Base-by-base conservation (phyloP, 202 grass and related monocot genomes). In the Digitaria exilis region DNA sequence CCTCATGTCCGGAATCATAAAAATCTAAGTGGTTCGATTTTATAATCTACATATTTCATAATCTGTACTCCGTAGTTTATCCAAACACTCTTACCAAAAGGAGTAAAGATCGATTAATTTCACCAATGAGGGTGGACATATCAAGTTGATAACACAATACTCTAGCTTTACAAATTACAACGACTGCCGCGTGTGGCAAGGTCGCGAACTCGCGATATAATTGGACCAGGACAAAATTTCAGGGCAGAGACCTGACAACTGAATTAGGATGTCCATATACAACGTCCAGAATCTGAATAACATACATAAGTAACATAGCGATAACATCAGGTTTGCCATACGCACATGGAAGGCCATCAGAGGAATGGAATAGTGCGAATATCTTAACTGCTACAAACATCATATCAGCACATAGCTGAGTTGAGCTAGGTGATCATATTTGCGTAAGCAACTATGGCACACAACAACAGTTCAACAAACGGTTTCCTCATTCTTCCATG, bases 401-500 rank as follows among this genome's bases (percentile, higher is more conserved):
- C 57, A 82, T 31, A 83, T 22, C 9, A 54, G 68, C 35, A 68
- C 31, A 62, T 0, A 29, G 1, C 52, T 72, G 67, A 42, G 28
- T 43, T 32, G 1, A 51, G 79, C 73, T 22, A 9, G 14, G 8
- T 54, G 4, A 69, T 29, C 67, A 66, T 67, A 60, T 65, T 57
- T 63, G 41, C 26, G 3, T 58, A 90, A 64, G 61, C 35, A 79
- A 80, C 57, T 64, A 80, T 69, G 41, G 24, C 7, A 69, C 25
- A 69, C 18, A 24, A 29, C 59, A 79, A 65, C 59, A 78, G 24
- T 25, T 69, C 32, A 49, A 4, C 67, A 49, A 66, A 61, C 34
- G 9, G 39, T 77, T 50, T 70, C 74, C 65, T 90, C 50, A 87
- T 83, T 87, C 88, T 83, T 69, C 88, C 7, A 46, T 69, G 39